Evolutionary conservation across 2,329 filamentous ascomycete species (phyloP).

Genomic region (Sporothrix sp.): DNA sequence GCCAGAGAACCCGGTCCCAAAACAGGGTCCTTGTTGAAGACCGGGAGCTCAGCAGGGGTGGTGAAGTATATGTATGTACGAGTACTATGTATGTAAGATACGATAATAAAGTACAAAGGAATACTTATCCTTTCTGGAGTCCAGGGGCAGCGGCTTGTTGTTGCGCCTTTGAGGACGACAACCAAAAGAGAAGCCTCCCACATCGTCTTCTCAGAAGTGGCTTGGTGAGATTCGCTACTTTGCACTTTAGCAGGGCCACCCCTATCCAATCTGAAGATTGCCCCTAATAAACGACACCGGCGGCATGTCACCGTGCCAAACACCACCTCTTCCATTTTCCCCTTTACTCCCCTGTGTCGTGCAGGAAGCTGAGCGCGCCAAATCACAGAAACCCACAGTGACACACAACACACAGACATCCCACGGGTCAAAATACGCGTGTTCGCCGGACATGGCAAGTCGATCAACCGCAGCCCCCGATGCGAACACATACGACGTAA

Average conservation of each 20-base stretch:
- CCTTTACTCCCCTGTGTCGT: conserved; percentile 7
- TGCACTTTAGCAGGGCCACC: not conserved
- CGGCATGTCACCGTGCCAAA: conserved; percentile 1
- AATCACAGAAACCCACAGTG: not conserved
- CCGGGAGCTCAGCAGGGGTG: not conserved
- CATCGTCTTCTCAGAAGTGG: no score
- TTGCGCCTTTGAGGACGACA: no score
- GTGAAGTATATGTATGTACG: no score
- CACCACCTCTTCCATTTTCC: not conserved
- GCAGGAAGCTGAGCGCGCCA: not conserved
- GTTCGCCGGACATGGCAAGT: no score
- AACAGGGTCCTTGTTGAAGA: not conserved
- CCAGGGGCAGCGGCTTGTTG: no score
- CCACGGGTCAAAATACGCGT: not conserved
- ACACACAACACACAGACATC: not conserved
- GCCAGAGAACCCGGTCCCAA: not conserved
- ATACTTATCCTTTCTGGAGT: no score
- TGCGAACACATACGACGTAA: no score
- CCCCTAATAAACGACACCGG: not conserved
- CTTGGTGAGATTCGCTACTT: not conserved
- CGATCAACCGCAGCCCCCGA: no score
- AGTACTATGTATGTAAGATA: not conserved
- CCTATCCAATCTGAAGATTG: not conserved
- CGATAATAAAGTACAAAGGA: no score
- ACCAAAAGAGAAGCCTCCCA: no score